Conservation (phyloP, 1,284 basidiomycete genomes). For the Apiotrichum veenhuisii region DNA sequence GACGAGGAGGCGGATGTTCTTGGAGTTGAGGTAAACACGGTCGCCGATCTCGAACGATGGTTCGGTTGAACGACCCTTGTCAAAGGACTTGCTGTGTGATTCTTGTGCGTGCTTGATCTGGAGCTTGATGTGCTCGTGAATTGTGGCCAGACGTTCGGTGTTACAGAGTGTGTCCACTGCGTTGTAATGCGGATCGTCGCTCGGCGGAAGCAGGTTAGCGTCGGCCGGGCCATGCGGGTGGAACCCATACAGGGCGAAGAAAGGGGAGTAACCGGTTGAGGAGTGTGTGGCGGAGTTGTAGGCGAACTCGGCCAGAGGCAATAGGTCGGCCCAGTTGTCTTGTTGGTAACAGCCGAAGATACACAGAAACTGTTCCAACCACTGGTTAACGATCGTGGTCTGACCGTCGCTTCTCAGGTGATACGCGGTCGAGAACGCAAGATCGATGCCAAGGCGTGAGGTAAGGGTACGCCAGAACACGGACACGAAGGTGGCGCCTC, state of each 20-base stretch:
- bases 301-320: conserved; percentile 46
- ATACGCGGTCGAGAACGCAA: conserved; percentile 18
- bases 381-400: conserved; percentile 27
- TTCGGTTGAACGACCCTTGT: background rate
- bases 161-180: background rate
- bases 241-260: conserved; percentile 49
- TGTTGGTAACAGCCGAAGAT: conserved; percentile 46
- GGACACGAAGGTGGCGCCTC: no score
- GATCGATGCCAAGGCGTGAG: background rate
- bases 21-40: background rate
- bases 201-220: background rate
- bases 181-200: background rate
- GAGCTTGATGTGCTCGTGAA: no score
- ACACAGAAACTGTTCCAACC: conserved; percentile 29
- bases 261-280: conserved; percentile 49
- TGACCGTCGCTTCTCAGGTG: conserved; percentile 34
- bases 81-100: no score
- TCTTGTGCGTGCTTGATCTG: no score
- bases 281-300: conserved; percentile 52
- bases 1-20: background rate
- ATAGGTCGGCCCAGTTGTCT: conserved; percentile 48
- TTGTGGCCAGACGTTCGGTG: no score
- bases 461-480: no score
- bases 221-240: conserved; percentile 29
- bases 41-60: background rate